Percentiles rank a stretch among this genome's conserved stretches.
Evolutionary conservation across 148 eudicot species (phyloP).

Genomic region (Agrostemma githago): DNA sequence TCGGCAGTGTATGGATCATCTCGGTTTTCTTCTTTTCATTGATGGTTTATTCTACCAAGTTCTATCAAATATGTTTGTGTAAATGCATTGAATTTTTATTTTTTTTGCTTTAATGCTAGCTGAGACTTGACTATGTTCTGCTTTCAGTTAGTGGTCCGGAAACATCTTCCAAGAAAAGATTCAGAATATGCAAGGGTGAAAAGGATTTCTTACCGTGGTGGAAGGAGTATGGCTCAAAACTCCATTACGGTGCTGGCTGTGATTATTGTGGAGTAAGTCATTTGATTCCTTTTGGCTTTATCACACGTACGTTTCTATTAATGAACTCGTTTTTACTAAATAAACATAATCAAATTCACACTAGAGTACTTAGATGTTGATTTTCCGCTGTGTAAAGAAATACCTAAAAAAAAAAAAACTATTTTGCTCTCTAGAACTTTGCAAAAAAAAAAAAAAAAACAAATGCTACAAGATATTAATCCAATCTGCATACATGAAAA

Average conservation of each 20-base stretch:
- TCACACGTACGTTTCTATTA: background rate
- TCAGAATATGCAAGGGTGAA: conserved; percentile 17
- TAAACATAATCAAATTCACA: background rate
- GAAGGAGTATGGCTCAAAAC: conserved; percentile 36
- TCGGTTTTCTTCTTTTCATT: background rate
- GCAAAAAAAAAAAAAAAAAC: background rate
- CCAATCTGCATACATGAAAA: background rate
- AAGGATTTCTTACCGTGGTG: conserved; percentile 36
- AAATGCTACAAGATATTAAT: background rate
- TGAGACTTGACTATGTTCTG: background rate
- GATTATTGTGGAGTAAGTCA: conserved; percentile 73
- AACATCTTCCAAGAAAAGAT: conserved; percentile 27
- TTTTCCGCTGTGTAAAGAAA: background rate
- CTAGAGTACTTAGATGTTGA: no score
- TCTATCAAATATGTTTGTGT: background rate
- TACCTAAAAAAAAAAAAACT: background rate
- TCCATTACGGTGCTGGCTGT: conserved; percentile 61
- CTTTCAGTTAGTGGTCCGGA: conserved; percentile 35
- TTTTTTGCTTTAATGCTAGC: background rate
- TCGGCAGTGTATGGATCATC: background rate
- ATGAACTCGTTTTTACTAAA: no score
- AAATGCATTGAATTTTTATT: background rate
- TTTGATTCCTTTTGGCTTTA: conserved; percentile 7
- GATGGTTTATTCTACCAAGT: background rate
- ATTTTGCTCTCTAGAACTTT: background rate